Evolutionary conservation across 176 grass and related monocot species (phyloP).

Genomic region (Alloteropsis semialata): DNA sequence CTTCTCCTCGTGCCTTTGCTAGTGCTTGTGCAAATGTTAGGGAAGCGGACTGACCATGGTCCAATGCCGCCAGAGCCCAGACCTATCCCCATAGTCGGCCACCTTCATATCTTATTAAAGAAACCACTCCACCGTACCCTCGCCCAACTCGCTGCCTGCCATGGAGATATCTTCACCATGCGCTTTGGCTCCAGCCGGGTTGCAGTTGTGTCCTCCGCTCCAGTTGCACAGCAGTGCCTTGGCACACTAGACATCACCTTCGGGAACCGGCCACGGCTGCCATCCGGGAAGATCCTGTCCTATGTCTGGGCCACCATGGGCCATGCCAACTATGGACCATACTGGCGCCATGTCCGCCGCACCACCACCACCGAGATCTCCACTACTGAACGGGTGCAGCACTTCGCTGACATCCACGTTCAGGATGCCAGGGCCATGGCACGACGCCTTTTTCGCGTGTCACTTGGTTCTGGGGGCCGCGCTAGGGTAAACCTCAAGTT

Average conservation of each 20-base stretch:
- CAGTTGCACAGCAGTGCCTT: constrained; percentile 35
- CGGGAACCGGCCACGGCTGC: constrained; percentile 54
- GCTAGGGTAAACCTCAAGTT: constrained; percentile 39
- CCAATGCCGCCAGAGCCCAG: constrained; percentile 28
- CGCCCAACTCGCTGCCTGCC: constrained; percentile 15
- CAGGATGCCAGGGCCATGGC: constrained; percentile 3
- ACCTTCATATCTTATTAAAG: constrained; percentile 61
- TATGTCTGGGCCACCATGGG: constrained; percentile 45
- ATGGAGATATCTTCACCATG: constrained; percentile 41
- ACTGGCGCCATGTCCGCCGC: constrained; percentile 52
- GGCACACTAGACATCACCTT: constrained; percentile 41
- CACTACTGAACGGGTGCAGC: constrained; percentile 18
- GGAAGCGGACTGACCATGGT: neutral
- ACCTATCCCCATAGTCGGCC: constrained; percentile 30
- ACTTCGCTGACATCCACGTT: constrained; percentile 5
- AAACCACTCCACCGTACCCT: constrained; percentile 54
- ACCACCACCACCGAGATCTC: constrained; percentile 34
- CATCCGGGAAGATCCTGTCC: constrained; percentile 20
- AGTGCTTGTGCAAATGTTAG: neutral
- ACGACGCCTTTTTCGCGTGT: constrained; percentile 7
- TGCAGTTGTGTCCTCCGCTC: constrained; percentile 41
- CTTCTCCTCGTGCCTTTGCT: neutral
- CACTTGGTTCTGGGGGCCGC: neutral
- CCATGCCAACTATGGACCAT: constrained; percentile 34
- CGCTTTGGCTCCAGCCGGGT: constrained; percentile 39